phyloP scores from a whole-genome alignment of 2,329 filamentous ascomycete genomes.

The Metarhizium sp. region DNA sequence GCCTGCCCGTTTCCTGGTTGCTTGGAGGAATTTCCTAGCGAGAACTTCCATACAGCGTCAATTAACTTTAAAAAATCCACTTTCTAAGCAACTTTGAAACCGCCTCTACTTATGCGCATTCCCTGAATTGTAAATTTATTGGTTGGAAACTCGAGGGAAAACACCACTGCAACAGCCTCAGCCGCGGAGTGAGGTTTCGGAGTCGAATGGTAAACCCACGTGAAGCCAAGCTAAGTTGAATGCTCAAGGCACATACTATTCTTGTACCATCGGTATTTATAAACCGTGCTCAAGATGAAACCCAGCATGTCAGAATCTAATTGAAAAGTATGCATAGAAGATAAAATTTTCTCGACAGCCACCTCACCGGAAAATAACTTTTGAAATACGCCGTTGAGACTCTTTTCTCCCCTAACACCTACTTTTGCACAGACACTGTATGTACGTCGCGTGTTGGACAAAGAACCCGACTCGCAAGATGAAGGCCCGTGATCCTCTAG shows the following conservation, averaged over 20 bases:
- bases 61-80: no score
- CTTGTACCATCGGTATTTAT: neutral
- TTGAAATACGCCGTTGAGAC: neutral
- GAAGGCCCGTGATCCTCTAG: neutral
- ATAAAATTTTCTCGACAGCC: neutral
- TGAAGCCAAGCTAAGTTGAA: no score
- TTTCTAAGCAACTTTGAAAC: no score
- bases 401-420: neutral
- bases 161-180: no score
- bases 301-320: neutral
- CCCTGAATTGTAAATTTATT: no score
- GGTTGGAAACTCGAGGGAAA: no score
- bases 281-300: neutral
- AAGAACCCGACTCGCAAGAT: neutral
- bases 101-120: no score
- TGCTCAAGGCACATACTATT: no score
- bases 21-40: neutral
- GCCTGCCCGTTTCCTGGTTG: neutral
- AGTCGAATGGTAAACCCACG: no score
- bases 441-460: neutral
- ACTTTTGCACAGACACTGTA: neutral
- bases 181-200: no score
- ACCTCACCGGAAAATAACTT: neutral
- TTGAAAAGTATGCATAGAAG: neutral
- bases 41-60: no score